phyloP scores from a whole-genome alignment of 768 basidiomycete genomes.

The Xerocomus spinulosus region DNA sequence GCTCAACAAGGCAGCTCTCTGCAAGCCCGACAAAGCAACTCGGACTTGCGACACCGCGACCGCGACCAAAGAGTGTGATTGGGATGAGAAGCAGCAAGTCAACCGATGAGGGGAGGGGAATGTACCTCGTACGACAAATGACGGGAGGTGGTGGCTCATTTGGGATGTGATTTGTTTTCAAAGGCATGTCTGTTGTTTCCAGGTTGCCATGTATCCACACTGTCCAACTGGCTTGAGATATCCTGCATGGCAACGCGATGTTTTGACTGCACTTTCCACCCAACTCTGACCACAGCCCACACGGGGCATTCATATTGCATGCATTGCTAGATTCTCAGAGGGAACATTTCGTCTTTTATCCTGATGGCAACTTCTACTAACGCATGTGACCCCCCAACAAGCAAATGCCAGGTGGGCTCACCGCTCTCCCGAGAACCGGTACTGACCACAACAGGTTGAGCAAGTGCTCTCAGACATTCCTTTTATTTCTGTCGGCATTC shows the following conservation, averaged over 20 bases:
- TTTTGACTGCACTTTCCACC: too few species aligned
- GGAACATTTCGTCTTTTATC: slow-evolving; percentile 13
- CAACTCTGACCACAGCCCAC: too few species aligned
- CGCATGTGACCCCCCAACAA: too few species aligned
- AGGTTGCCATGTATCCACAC: slow-evolving; percentile 18
- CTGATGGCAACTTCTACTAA: too few species aligned
- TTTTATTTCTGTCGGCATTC: slow-evolving; percentile 59
- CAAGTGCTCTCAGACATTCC: slow-evolving; percentile 61
- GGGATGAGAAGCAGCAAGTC: slow-evolving; percentile 62
- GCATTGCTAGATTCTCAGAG: slow-evolving; percentile 2
- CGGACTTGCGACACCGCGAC: slow-evolving; percentile 39
- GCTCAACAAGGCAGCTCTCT: slow-evolving; percentile 60
- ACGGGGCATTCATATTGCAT: too few species aligned
- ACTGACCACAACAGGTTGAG: slow-evolving; percentile 41
- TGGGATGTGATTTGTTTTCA: slow-evolving; percentile 17
- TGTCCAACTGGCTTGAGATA: slow-evolving; percentile 9
- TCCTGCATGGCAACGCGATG: slow-evolving; percentile 11
- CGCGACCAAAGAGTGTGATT: slow-evolving; percentile 75
- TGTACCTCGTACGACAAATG: slow-evolving; percentile 77
- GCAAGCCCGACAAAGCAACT: slow-evolving; percentile 70
- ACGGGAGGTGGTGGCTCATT: slow-evolving; percentile 48
- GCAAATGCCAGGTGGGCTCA: slow-evolving; percentile 42
- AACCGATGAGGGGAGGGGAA: slow-evolving; percentile 59
- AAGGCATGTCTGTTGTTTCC: neutral
- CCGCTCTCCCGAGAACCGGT: neutral